Evolutionary conservation across 495 filamentous ascomycete genomes (phyloP).

Genomic region (Tuber calosporum): DNA sequence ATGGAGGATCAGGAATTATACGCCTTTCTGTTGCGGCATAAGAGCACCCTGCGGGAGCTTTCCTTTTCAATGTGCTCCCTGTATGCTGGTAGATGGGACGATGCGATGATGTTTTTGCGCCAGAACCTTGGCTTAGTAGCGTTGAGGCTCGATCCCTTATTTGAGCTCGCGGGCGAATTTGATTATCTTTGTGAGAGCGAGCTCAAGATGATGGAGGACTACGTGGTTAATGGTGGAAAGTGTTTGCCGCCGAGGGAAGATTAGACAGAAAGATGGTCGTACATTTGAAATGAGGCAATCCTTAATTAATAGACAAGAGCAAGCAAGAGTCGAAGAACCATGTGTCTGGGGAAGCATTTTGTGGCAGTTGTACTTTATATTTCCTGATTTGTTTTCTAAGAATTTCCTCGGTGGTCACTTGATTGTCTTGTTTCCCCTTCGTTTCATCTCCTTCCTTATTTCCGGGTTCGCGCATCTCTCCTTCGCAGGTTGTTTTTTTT

Average conservation of each 20-base stretch:
- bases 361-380: not conserved
- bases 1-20: slow-evolving; percentile 19
- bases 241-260: not conserved
- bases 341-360: not conserved
- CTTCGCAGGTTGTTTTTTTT: not conserved
- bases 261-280: not conserved
- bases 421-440: not conserved
- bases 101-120: slow-evolving; percentile 15
- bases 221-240: slow-evolving; percentile 13
- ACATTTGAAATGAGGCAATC: not conserved
- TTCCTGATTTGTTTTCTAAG: not conserved
- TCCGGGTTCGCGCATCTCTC: not conserved
- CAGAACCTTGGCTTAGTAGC: slow-evolving; percentile 14
- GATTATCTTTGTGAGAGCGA: slow-evolving; percentile 7
- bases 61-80: slow-evolving; percentile 15
- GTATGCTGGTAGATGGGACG: slow-evolving; percentile 12
- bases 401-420: not conserved
- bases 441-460: not conserved
- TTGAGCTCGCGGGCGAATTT: slow-evolving; percentile 9
- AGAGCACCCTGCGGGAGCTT: slow-evolving; percentile 11
- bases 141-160: slow-evolving; percentile 1
- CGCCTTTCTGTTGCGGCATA: slow-evolving; percentile 15
- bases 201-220: slow-evolving; percentile 12
- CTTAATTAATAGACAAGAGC: not conserved
- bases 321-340: not conserved